Evolutionary conservation across 805 yeast species (phyloP).

Genomic region (Saturnispora galanensis): DNA sequence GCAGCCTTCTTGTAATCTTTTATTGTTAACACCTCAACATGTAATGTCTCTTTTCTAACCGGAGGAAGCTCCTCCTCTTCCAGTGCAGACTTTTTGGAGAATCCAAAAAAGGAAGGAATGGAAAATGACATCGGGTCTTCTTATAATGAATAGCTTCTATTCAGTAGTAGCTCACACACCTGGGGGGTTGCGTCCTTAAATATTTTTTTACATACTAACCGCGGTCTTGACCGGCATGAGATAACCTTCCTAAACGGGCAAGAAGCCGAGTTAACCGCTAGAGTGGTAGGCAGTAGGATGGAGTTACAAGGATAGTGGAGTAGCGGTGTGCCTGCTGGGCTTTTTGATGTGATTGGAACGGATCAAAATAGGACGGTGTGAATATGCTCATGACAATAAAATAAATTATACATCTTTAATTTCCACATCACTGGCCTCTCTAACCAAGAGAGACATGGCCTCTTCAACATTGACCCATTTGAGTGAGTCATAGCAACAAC

Average conservation of each 20-base stretch:
- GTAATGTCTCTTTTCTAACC: conserved; percentile 9
- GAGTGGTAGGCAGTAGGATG: too few relatives aligned
- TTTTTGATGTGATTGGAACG: too few relatives aligned
- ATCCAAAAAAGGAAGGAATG: conserved; percentile 2
- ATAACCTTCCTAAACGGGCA: too few relatives aligned
- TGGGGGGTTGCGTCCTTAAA: not conserved
- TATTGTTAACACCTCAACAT: conserved; percentile 25
- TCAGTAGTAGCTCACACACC: not conserved
- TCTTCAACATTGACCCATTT: conserved; percentile 45
- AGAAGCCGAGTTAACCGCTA: too few relatives aligned
- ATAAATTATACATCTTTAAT: not conserved
- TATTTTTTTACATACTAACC: not conserved
- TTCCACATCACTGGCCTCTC: conserved; percentile 31
- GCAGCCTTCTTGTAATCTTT: conserved; percentile 48
- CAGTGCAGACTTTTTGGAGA: not conserved
- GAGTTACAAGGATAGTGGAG: too few relatives aligned
- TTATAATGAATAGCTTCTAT: too few relatives aligned
- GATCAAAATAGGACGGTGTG: too few relatives aligned
- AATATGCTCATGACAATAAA: not conserved
- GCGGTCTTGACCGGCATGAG: not conserved
- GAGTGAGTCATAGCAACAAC: conserved; percentile 29
- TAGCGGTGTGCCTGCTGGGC: too few relatives aligned
- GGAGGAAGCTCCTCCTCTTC: conserved; percentile 3
- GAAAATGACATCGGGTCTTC: conserved; percentile 2
- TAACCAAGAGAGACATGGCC: conserved; percentile 43